Evolutionary conservation across 805 yeast genomes (phyloP).

Genomic region (Lachancea waltii): DNA sequence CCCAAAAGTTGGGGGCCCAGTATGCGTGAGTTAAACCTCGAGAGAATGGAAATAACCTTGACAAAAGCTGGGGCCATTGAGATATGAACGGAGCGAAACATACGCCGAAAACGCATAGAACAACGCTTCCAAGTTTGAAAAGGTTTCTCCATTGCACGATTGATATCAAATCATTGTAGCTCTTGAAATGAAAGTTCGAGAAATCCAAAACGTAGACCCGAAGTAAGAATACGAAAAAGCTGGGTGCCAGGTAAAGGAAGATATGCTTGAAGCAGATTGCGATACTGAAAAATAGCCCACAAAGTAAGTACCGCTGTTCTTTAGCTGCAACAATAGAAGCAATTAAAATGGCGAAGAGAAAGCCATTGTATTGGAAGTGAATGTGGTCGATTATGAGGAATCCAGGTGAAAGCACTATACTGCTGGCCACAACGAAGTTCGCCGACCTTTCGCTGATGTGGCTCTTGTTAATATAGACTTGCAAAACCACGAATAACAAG

Average conservation of each 20-base stretch:
- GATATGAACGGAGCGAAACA: slow-evolving; percentile 78
- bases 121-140: slow-evolving; percentile 56
- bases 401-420: slow-evolving; percentile 84
- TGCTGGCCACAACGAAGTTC: slow-evolving; percentile 70
- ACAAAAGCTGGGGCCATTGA: slow-evolving; percentile 57
- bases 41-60: slow-evolving; percentile 83
- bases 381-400: slow-evolving; percentile 87
- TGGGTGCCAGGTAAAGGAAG: slow-evolving; percentile 88
- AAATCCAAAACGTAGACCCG: slow-evolving; percentile 60
- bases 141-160: slow-evolving; percentile 51
- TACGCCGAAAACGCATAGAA: slow-evolving; percentile 49
- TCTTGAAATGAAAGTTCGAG: slow-evolving; percentile 28
- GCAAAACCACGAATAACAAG: slow-evolving; percentile 61
- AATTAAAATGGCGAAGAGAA: slow-evolving; percentile 79
- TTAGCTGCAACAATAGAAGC: slow-evolving; percentile 69
- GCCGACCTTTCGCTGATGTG: slow-evolving; percentile 33
- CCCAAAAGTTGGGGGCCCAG: slow-evolving; percentile 99
- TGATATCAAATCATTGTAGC: slow-evolving; percentile 30
- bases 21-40: slow-evolving; percentile 96
- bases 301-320: slow-evolving; percentile 45
- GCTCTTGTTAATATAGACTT: slow-evolving; percentile 57
- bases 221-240: slow-evolving; percentile 74
- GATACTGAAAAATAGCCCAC: slow-evolving; percentile 66
- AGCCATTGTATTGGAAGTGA: slow-evolving; percentile 95
- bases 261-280: slow-evolving; percentile 92